These are phyloP conservation scores for Acanthamoeba lugdunensis DNA, from an alignment of 208 protist species.

Conservation along the genomic window DNA sequence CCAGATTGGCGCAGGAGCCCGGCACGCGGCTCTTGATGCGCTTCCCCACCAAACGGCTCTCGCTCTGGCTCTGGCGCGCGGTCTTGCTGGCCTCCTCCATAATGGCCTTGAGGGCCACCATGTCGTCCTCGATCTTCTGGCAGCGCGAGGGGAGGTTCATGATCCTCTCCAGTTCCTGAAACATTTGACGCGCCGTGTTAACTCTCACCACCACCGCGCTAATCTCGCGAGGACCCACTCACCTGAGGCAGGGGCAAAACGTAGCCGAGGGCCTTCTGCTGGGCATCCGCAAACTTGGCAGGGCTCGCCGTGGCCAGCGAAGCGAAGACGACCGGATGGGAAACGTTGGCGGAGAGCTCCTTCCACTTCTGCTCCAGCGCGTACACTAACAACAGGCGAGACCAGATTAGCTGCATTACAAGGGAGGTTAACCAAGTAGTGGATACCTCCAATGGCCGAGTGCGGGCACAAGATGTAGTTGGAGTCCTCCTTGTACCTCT, in stretches of 20 bases:
- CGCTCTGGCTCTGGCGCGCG: not conserved
- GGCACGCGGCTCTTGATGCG: not conserved
- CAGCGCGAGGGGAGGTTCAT: conserved; percentile 55
- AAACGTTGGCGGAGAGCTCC: not conserved
- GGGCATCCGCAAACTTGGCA: conserved; percentile 61
- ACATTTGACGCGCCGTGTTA: no score
- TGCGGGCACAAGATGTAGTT: conserved; percentile 64
- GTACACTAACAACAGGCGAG: not conserved
- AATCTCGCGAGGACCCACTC: not conserved
- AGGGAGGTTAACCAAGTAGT: not conserved
- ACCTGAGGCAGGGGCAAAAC: conserved; percentile 1
- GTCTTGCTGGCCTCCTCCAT: not conserved
- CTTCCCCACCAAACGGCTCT: conserved; percentile 1
- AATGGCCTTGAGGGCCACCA: not conserved
- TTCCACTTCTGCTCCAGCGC: conserved; percentile 11
- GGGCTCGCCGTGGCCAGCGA: conserved; percentile 63
- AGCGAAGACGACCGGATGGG: conserved; percentile 7
- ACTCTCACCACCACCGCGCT: no score
- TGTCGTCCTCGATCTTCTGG: conserved; percentile 24
- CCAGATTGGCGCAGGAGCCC: conserved; percentile 66
- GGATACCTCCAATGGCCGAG: conserved; percentile 59
- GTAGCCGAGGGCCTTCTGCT: conserved; percentile 51
- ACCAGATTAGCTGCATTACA: not conserved
- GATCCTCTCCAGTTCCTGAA: conserved; percentile 52
- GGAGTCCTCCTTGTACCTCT: not conserved